Percentiles rank a stretch among this genome's conserved stretches.
Evolutionary conservation across 192 early-diverging fungal species (phyloP).

Genomic region (Umbelopsis sp.): DNA sequence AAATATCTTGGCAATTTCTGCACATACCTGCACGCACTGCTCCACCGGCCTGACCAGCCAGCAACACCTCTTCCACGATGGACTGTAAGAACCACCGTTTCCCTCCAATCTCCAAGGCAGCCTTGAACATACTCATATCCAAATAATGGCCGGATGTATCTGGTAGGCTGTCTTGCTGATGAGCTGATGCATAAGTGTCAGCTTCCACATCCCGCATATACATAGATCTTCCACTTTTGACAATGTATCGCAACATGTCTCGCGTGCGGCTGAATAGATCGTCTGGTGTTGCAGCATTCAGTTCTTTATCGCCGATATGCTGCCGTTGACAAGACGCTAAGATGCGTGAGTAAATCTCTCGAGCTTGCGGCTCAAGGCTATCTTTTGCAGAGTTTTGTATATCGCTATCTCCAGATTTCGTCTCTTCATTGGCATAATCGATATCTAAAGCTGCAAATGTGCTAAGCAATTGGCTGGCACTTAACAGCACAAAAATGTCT

Average conservation of each 20-base stretch:
- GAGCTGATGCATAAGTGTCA: conserved; percentile 16
- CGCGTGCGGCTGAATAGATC: conserved; percentile 31
- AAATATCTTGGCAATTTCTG: not conserved
- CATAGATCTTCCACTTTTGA: conserved; percentile 42
- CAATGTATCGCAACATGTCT: conserved; percentile 41
- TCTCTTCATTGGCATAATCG: not conserved
- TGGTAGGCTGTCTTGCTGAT: conserved; percentile 19
- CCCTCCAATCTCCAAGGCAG: conserved; percentile 41
- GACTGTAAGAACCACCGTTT: conserved; percentile 35
- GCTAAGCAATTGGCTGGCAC: conserved; percentile 18
- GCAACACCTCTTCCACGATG: conserved; percentile 41
- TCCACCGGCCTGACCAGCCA: conserved; percentile 43
- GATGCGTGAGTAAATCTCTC: not conserved
- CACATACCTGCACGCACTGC: conserved; percentile 43
- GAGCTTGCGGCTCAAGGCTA: not conserved
- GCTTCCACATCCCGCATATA: conserved; percentile 43
- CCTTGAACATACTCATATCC: conserved; percentile 40
- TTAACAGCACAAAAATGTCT: conserved; percentile 6
- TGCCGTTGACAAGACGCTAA: not conserved
- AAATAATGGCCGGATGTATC: conserved; percentile 32
- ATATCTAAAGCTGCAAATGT: conserved; percentile 20
- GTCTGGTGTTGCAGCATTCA: not conserved
- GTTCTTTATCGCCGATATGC: not conserved
- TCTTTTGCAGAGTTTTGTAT: not conserved
- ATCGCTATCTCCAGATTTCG: not conserved